Conservation (phyloP, 2,329 filamentous ascomycete genomes). For the Trichoderma hamatum region DNA sequence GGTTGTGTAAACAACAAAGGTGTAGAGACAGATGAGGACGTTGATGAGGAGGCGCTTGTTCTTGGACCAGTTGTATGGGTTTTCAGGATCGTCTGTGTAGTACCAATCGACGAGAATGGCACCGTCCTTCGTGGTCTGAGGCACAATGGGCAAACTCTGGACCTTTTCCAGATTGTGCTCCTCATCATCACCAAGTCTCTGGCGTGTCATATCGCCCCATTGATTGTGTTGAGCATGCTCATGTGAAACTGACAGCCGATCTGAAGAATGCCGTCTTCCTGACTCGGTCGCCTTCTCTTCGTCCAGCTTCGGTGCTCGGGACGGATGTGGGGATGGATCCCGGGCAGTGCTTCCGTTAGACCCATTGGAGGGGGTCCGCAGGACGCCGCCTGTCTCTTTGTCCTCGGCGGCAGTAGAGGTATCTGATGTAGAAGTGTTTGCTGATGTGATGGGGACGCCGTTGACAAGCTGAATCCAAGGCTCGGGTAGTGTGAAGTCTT, state of each 20-base stretch:
- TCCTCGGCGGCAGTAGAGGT: slow-evolving; percentile 34
- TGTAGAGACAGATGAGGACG: slow-evolving; percentile 57
- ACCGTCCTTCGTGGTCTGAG: slow-evolving; percentile 54
- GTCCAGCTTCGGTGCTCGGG: slow-evolving; percentile 12
- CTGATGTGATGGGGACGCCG: slow-evolving; percentile 30
- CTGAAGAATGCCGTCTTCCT: not conserved
- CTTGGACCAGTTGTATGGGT: slow-evolving; percentile 59
- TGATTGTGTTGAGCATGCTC: slow-evolving; percentile 28
- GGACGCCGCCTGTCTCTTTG: slow-evolving; percentile 19
- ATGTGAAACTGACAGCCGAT: not conserved
- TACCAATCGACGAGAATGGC: slow-evolving; percentile 58
- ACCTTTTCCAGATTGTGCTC: slow-evolving; percentile 45
- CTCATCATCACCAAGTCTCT: slow-evolving; percentile 36
- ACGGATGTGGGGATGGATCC: not conserved
- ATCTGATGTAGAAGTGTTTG: slow-evolving; percentile 31
- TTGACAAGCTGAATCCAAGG: slow-evolving; percentile 43
- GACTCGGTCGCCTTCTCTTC: slow-evolving; percentile 22
- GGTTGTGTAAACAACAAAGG: slow-evolving; percentile 60
- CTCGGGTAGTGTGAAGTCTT: slow-evolving; percentile 56
- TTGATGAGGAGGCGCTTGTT: slow-evolving; percentile 47
- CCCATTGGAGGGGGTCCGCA: slow-evolving; percentile 2
- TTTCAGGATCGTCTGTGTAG: slow-evolving; percentile 56
- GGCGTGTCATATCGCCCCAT: slow-evolving; percentile 6
- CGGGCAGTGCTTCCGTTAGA: slow-evolving; percentile 26
- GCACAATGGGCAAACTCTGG: slow-evolving; percentile 53